A percentile compares a stretch with the other conserved stretches of the same genome.
Conservation (phyloP, 495 filamentous ascomycete genomes). For the Xylaria bambusicola region DNA sequence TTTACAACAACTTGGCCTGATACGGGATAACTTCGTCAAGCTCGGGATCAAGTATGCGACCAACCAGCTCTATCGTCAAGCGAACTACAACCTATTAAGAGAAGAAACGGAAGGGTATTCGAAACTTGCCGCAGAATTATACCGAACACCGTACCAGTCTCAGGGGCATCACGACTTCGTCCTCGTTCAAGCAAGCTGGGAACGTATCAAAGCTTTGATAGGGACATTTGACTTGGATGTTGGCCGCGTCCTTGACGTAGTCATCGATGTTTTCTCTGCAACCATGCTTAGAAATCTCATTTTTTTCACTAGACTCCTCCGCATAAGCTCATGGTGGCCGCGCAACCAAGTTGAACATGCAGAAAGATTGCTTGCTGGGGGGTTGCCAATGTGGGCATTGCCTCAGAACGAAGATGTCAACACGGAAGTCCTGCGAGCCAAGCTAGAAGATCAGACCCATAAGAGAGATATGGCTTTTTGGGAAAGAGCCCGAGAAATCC, state of each 20-base stretch:
- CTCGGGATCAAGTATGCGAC: constrained; percentile 87
- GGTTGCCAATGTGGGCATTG: constrained; percentile 79
- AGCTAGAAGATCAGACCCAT: constrained; percentile 51
- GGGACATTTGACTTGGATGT: constrained; percentile 93
- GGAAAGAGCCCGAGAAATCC: constrained; percentile 71
- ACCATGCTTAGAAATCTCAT: constrained; percentile 80
- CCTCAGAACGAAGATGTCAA: constrained; percentile 71
- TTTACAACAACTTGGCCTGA: constrained; percentile 71
- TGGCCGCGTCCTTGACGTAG: constrained; percentile 89
- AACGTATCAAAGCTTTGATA: constrained; percentile 85
- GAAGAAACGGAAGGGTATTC: constrained; percentile 96
- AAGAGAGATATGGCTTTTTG: constrained; percentile 78
- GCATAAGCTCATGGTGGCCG: constrained; percentile 97
- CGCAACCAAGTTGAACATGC: constrained; percentile 50
- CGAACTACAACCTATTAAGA: constrained; percentile 91
- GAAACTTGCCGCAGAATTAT: constrained; percentile 86
- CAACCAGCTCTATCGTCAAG: constrained; percentile 88
- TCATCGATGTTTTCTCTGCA: constrained; percentile 83
- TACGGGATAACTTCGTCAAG: constrained; percentile 80
- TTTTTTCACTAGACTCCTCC: constrained; percentile 90
- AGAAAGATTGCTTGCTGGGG: constrained; percentile 43
- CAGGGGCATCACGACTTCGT: constrained; percentile 34
- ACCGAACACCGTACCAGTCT: constrained; percentile 67
- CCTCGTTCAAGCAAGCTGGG: constrained; percentile 41
- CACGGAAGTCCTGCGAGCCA: constrained; percentile 29